Conservation (phyloP, 495 filamentous ascomycete genomes). For the Neurospora tetrasperma region DNA sequence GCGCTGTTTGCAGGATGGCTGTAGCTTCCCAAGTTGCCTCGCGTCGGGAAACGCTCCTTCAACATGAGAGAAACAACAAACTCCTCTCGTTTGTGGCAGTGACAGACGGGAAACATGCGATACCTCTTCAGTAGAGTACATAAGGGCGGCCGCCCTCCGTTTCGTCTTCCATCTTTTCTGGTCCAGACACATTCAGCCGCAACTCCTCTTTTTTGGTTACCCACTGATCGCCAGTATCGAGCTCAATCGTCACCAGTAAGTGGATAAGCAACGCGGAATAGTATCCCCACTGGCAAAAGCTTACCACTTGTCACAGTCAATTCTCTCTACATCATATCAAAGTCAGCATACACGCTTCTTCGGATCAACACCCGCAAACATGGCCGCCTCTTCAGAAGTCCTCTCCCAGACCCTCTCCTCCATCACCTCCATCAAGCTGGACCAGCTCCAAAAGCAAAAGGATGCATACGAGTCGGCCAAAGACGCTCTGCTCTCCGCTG, state of each 20-base stretch:
- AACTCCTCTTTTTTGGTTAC: background rate
- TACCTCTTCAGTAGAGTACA: background rate
- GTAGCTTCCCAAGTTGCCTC: background rate
- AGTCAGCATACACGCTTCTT: background rate
- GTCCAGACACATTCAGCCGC: background rate
- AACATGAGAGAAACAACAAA: background rate
- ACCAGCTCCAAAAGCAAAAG: slow-evolving; percentile 49
- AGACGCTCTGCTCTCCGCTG: slow-evolving; percentile 19
- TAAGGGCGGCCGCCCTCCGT: background rate
- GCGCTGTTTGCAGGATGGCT: background rate
- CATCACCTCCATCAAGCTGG: slow-evolving; percentile 57
- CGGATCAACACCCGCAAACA: slow-evolving; percentile 1
- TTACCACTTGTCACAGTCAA: background rate
- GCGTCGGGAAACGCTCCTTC: background rate
- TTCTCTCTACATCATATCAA: background rate
- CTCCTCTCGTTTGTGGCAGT: background rate
- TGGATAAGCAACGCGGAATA: background rate
- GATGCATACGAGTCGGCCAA: slow-evolving; percentile 38
- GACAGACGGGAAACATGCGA: background rate
- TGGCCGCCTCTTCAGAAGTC: slow-evolving; percentile 20
- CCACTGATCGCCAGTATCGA: background rate
- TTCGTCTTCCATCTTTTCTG: background rate
- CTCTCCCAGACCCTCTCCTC: slow-evolving; percentile 53
- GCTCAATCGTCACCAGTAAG: background rate
- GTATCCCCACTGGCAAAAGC: background rate